Evolutionary conservation across 73 alveolate genomes (phyloP).

Genomic region (Uronychia setigera): DNA sequence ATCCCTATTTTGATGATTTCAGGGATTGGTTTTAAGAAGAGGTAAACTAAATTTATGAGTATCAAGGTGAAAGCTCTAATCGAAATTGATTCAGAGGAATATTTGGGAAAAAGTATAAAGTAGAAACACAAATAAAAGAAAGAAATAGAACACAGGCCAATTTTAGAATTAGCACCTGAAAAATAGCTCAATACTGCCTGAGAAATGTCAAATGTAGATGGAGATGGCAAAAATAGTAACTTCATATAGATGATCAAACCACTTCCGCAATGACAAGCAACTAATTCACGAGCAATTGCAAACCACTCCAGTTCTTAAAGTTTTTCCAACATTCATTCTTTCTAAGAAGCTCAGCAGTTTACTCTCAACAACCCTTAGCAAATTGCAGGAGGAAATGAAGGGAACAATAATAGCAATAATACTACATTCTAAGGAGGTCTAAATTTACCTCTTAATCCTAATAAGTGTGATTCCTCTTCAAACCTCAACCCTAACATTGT

Average conservation of each 20-base stretch:
- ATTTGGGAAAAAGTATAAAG: not conserved
- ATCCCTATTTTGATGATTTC: slow-evolving; percentile 45
- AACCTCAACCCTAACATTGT: not conserved
- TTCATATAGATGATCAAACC: too few relatives aligned
- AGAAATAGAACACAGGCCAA: not conserved
- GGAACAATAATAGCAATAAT: too few relatives aligned
- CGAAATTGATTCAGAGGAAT: slow-evolving; percentile 10
- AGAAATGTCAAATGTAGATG: not conserved
- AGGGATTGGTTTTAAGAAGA: slow-evolving; percentile 56
- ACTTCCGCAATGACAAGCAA: not conserved
- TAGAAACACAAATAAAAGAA: not conserved
- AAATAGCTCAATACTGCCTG: not conserved
- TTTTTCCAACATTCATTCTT: not conserved
- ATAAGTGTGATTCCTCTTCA: not conserved
- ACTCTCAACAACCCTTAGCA: not conserved
- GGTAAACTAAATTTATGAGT: not conserved
- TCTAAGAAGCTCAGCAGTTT: not conserved
- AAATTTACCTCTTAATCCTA: too few relatives aligned
- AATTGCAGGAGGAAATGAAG: too few relatives aligned
- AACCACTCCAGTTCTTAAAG: not conserved
- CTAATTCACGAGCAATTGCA: not conserved
- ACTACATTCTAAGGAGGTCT: too few relatives aligned
- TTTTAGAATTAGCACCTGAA: not conserved
- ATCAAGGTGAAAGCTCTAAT: slow-evolving; percentile 8
- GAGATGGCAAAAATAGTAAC: not conserved